Conservation (phyloP, 1,139 yeast genomes). For the Suhomyces terraborum region DNA sequence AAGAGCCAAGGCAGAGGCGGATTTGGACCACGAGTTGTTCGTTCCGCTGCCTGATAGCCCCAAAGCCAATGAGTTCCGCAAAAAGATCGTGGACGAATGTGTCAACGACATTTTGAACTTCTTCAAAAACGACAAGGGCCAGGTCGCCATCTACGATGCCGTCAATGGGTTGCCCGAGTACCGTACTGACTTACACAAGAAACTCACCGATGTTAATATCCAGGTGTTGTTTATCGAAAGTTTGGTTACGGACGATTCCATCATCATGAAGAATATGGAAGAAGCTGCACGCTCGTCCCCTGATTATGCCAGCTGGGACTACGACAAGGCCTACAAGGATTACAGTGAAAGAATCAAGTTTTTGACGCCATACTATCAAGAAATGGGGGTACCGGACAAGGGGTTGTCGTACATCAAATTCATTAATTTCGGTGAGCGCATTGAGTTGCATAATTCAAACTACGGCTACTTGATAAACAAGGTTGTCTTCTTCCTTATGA, state of each 20-base stretch:
- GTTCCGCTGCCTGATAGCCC: conserved; percentile 57
- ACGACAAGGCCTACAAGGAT: conserved; percentile 61
- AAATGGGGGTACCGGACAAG: conserved; percentile 53
- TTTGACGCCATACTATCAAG: conserved; percentile 54
- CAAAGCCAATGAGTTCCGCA: conserved; percentile 58
- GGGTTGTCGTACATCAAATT: conserved; percentile 74
- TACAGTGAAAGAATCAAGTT: conserved; percentile 54
- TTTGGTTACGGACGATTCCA: conserved; percentile 69
- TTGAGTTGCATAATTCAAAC: conserved; percentile 77
- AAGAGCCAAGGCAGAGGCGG: conserved; percentile 56
- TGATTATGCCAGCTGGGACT: conserved; percentile 78
- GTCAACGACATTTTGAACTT: conserved; percentile 69
- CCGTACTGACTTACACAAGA: conserved; percentile 57
- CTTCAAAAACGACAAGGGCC: conserved; percentile 77
- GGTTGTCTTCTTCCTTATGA: conserved; percentile 87
- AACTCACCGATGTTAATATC: conserved; percentile 59
- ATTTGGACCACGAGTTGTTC: conserved; percentile 71
- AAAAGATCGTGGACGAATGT: conserved; percentile 63
- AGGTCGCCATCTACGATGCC: conserved; percentile 95
- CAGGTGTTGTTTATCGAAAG: conserved; percentile 88
- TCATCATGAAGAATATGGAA: conserved; percentile 71
- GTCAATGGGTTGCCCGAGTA: conserved; percentile 79
- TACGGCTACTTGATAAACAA: conserved; percentile 88
- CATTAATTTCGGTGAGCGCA: conserved; percentile 86
- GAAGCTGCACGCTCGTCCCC: conserved; percentile 87